Evolutionary conservation across 2,329 filamentous ascomycete species (phyloP).

Genomic region (Drechslera avenae): DNA sequence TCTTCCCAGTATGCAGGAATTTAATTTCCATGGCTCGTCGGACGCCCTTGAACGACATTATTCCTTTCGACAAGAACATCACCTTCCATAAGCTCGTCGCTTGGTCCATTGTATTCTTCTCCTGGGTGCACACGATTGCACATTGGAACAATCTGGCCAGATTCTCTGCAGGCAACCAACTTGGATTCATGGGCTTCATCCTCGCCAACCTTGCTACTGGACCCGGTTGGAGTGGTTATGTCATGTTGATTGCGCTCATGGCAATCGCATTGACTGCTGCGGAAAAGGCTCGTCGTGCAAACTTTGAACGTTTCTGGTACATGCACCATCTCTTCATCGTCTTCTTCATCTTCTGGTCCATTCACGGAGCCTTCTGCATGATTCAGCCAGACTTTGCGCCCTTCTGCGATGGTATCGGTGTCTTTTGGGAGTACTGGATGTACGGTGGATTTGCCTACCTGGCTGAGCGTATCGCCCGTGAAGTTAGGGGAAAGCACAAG

Average conservation of each 20-base stretch:
- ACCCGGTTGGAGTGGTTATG: slow-evolving; percentile 83
- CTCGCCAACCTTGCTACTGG: slow-evolving; percentile 78
- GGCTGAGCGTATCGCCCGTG: slow-evolving; percentile 76
- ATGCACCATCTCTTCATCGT: slow-evolving; percentile 86
- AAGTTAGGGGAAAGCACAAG: slow-evolving; percentile 79
- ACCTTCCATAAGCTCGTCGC: slow-evolving; percentile 84
- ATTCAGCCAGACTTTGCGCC: slow-evolving; percentile 82
- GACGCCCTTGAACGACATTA: slow-evolving; percentile 82
- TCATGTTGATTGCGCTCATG: slow-evolving; percentile 80
- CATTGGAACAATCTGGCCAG: slow-evolving; percentile 88
- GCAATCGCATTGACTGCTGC: slow-evolving; percentile 78
- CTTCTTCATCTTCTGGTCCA: slow-evolving; percentile 91
- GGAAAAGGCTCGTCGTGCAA: slow-evolving; percentile 77
- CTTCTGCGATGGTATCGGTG: slow-evolving; percentile 75
- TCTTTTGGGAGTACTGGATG: slow-evolving; percentile 92
- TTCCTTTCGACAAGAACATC: slow-evolving; percentile 89
- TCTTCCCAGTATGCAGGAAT: slow-evolving; percentile 83
- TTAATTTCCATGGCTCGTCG: slow-evolving; percentile 80
- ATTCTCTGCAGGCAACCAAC: slow-evolving; percentile 73
- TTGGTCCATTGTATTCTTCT: slow-evolving; percentile 88
- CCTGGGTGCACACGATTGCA: slow-evolving; percentile 82
- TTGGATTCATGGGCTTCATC: slow-evolving; percentile 79
- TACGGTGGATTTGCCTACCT: slow-evolving; percentile 82
- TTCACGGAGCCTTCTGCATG: slow-evolving; percentile 90
- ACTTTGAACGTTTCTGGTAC: slow-evolving; percentile 91